Evolutionary conservation across 306 rosid species (phyloP).

Genomic region (Adenanthera pavonina): DNA sequence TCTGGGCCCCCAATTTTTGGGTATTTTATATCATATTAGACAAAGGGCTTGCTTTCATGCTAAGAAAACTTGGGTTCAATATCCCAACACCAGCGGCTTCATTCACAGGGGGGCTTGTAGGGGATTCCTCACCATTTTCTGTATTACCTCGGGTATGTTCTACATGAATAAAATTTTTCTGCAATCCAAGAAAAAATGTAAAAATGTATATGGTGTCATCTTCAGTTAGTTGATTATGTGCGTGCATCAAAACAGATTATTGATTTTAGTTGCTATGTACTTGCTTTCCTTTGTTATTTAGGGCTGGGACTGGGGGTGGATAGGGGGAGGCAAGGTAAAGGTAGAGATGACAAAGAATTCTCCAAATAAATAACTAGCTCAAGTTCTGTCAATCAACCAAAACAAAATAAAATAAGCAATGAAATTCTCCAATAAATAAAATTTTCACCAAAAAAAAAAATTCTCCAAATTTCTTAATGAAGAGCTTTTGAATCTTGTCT

Average conservation of each 20-base stretch:
- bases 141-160: conserved; percentile 75
- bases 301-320: neutral
- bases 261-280: conserved; percentile 26
- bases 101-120: conserved; percentile 88
- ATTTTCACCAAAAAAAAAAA: neutral
- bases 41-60: conserved; percentile 73
- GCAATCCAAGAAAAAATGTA: neutral
- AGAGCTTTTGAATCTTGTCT: neutral
- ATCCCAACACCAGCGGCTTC: conserved; percentile 69
- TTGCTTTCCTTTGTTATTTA: neutral
- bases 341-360: neutral
- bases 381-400: neutral
- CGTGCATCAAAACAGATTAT: conserved; percentile 4
- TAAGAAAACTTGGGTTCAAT: conserved; percentile 71
- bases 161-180: conserved; percentile 19
- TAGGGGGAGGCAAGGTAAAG: neutral
- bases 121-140: conserved; percentile 81
- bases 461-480: neutral
- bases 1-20: conserved; percentile 98
- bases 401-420: neutral
- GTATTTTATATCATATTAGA: conserved; percentile 86
- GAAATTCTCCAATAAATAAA: neutral
- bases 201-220: conserved; percentile 19
- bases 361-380: neutral
- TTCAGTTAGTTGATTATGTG: conserved; percentile 25